Evolutionary conservation across 345 rosid species (phyloP).

Genomic region (Eucalyptus cloeziana): DNA sequence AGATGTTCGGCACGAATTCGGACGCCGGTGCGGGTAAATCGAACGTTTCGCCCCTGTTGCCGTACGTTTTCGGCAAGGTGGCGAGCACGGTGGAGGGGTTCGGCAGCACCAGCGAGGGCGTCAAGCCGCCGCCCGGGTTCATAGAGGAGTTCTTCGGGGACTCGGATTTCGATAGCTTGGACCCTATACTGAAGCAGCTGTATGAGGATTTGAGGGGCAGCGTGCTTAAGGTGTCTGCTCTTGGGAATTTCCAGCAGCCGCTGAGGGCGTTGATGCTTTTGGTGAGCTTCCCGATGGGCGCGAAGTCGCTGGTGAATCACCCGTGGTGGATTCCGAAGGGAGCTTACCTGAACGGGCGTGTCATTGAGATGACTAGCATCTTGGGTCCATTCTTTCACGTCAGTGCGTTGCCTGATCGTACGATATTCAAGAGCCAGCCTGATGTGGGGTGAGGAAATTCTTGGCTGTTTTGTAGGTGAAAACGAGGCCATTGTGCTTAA

Average conservation of each 20-base stretch:
- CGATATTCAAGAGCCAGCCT: conserved; percentile 83
- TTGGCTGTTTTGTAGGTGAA: background rate
- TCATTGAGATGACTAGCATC: conserved; percentile 92
- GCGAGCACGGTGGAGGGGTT: conserved; percentile 47
- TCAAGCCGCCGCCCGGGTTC: conserved; percentile 65
- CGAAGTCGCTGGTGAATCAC: conserved; percentile 73
- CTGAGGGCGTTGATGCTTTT: conserved; percentile 69
- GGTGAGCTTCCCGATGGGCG: conserved; percentile 62
- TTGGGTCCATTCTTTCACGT: conserved; percentile 93
- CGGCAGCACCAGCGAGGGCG: conserved; percentile 28
- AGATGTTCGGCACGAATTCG: conserved; percentile 25
- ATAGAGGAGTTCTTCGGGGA: conserved; percentile 75
- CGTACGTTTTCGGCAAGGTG: conserved; percentile 58
- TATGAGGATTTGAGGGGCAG: conserved; percentile 89
- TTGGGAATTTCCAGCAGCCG: conserved; percentile 90
- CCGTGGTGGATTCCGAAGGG: conserved; percentile 95
- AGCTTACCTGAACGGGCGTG: conserved; percentile 80
- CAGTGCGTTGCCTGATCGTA: conserved; percentile 82
- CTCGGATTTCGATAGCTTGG: conserved; percentile 73
- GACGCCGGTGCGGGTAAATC: conserved; percentile 3
- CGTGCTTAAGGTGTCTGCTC: conserved; percentile 63
- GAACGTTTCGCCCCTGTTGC: conserved; percentile 46
- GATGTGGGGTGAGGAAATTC: conserved; percentile 80
- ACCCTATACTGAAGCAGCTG: conserved; percentile 60
- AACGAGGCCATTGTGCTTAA: background rate